Evolutionary conservation across 257 asterid genomes (phyloP).

Genomic region (Datura wrightii): DNA sequence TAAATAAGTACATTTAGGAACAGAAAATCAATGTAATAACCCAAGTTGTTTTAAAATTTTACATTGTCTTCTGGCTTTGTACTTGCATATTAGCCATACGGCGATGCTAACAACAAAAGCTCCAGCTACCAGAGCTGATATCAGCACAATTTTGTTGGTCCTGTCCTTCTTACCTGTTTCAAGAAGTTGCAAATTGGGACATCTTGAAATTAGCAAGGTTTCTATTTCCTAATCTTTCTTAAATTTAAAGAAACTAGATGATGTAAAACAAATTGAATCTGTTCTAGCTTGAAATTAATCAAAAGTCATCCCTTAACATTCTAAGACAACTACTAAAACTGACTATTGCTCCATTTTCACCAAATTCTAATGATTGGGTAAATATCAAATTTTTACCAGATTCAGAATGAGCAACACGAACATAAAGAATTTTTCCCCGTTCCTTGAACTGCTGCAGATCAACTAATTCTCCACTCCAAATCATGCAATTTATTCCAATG

Average conservation of each 20-base stretch:
- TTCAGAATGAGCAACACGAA: slow-evolving; percentile 68
- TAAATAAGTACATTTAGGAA: not conserved
- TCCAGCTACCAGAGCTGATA: slow-evolving; percentile 43
- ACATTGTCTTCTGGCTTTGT: slow-evolving; percentile 47
- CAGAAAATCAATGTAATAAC: not conserved
- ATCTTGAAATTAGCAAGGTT: too few relatives aligned
- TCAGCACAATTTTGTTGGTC: slow-evolving; percentile 40
- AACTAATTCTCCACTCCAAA: slow-evolving; percentile 65
- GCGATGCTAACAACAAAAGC: slow-evolving; percentile 43
- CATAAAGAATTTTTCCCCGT: slow-evolving; percentile 54
- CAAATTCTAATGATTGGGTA: too few relatives aligned
- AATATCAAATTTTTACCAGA: slow-evolving; percentile 42
- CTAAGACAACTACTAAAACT: too few relatives aligned
- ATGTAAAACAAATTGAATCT: too few relatives aligned
- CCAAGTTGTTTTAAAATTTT: not conserved
- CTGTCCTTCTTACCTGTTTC: slow-evolving; percentile 43
- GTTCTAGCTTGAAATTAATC: too few relatives aligned
- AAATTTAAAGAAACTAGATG: too few relatives aligned
- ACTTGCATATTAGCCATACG: slow-evolving; percentile 51
- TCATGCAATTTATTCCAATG: slow-evolving; percentile 65
- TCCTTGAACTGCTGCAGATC: slow-evolving; percentile 61
- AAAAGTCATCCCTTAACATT: too few relatives aligned
- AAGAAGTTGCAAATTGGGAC: not conserved
- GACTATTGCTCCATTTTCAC: too few relatives aligned
- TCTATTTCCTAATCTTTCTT: too few relatives aligned